Evolutionary conservation across 1,284 basidiomycete species (phyloP).

Genomic region (Puccinia coronata): DNA sequence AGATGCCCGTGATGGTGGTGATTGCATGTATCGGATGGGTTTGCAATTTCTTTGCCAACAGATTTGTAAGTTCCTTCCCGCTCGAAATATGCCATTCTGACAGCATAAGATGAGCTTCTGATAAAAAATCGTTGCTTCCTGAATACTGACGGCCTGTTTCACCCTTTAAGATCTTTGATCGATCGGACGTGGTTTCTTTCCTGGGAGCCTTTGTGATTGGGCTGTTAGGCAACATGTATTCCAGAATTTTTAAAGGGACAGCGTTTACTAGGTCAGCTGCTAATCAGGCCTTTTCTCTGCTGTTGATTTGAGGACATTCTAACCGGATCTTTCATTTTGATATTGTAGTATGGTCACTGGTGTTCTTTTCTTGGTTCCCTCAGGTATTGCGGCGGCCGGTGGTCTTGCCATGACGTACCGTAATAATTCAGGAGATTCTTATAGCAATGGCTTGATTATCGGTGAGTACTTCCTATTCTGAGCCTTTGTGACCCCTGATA

Average conservation of each 20-base stretch:
- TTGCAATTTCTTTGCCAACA: slow-evolving; percentile 61
- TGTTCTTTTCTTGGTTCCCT: slow-evolving; percentile 62
- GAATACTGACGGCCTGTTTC: slow-evolving; percentile 70
- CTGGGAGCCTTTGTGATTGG: slow-evolving; percentile 83
- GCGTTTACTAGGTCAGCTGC: slow-evolving; percentile 82
- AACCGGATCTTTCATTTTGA: background rate
- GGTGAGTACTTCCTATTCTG: slow-evolving; percentile 1
- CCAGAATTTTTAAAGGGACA: slow-evolving; percentile 79
- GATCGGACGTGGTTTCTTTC: slow-evolving; percentile 78
- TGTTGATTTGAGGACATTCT: background rate
- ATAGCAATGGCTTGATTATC: slow-evolving; percentile 60
- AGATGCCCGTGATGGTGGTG: slow-evolving; percentile 78
- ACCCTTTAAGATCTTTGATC: slow-evolving; percentile 71
- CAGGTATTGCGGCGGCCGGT: slow-evolving; percentile 75
- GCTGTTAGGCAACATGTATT: slow-evolving; percentile 78
- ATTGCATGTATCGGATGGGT: slow-evolving; percentile 76
- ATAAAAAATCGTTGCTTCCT: too few species aligned
- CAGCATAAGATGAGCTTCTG: slow-evolving; percentile 20
- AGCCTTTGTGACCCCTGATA: too few species aligned
- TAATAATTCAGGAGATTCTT: slow-evolving; percentile 64
- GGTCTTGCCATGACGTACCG: slow-evolving; percentile 72
- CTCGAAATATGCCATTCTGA: background rate
- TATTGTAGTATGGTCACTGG: slow-evolving; percentile 49
- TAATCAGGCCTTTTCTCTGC: background rate
- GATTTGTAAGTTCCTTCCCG: slow-evolving; percentile 45